Evolutionary conservation across 257 asterid species (phyloP).

Genomic region (Catharanthus roseus): DNA sequence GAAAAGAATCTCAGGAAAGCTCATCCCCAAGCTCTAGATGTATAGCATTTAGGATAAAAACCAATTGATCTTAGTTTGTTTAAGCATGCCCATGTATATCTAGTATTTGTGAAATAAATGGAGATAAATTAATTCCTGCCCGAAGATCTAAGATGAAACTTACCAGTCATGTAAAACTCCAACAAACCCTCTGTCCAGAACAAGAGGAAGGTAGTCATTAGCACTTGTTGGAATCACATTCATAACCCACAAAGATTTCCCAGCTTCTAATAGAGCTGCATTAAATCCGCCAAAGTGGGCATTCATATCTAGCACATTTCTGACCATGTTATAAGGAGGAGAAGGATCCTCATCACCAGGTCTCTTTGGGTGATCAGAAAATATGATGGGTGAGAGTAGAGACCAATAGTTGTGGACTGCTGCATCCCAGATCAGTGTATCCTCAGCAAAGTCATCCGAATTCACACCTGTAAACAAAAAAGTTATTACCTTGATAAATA

Average conservation of each 20-base stretch:
- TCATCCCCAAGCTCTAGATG: background rate
- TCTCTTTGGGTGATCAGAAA: conserved; percentile 98
- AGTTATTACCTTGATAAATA: background rate
- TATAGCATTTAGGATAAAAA: background rate
- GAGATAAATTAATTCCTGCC: background rate
- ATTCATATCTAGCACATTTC: conserved; percentile 98
- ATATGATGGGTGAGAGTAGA: conserved; percentile 85
- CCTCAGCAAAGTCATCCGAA: conserved; percentile 65
- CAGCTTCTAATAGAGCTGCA: conserved; percentile 72
- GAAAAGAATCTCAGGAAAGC: background rate
- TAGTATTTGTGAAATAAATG: background rate
- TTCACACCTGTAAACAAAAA: conserved; percentile 46
- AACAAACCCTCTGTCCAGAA: conserved; percentile 76
- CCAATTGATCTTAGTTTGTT: background rate
- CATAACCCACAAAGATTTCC: conserved; percentile 96
- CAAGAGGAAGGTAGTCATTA: conserved; percentile 66
- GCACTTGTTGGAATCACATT: conserved; percentile 84
- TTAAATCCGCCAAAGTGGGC: conserved; percentile 90
- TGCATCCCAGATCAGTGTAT: conserved; percentile 60
- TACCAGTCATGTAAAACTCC: conserved; percentile 97
- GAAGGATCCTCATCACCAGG: conserved; percentile 99
- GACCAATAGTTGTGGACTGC: conserved; percentile 92
- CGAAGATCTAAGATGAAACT: conserved; percentile 10
- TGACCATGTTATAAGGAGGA: conserved; percentile 98
- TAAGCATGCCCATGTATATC: background rate